Percentiles rank a stretch among this genome's conserved stretches.
Evolutionary conservation across 2,329 filamentous ascomycete genomes (phyloP).

Genomic region (Chaetomiaceae sp.): DNA sequence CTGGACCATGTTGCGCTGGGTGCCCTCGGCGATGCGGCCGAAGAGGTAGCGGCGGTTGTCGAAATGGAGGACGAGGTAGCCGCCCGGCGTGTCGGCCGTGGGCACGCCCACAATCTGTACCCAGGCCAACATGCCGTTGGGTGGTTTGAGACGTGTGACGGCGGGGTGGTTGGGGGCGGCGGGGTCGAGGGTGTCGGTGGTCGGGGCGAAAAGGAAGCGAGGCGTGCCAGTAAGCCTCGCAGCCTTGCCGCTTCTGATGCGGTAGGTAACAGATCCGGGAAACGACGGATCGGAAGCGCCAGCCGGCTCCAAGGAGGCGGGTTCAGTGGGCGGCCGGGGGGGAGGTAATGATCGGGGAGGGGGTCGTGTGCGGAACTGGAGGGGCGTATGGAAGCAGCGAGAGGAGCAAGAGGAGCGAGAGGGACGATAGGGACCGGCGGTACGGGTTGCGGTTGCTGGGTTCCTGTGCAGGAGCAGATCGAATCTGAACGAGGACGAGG

Average conservation of each 20-base stretch:
- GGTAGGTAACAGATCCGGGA: background rate
- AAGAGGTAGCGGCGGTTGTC: conserved; percentile 80
- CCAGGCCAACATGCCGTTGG: conserved; percentile 59
- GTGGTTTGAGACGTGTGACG: background rate
- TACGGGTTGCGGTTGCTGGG: too few relatives aligned
- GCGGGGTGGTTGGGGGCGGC: background rate
- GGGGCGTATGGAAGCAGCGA: too few relatives aligned
- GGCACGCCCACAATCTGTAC: conserved; percentile 76
- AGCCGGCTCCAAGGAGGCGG: too few relatives aligned
- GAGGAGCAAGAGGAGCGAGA: too few relatives aligned
- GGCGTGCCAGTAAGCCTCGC: background rate
- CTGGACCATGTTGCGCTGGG: conserved; percentile 70
- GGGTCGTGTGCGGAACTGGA: too few relatives aligned
- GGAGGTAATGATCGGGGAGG: too few relatives aligned
- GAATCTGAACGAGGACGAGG: too few relatives aligned
- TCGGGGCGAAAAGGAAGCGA: conserved; percentile 5
- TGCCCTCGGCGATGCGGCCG: conserved; percentile 76
- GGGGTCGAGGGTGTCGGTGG: background rate
- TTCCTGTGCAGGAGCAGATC: too few relatives aligned
- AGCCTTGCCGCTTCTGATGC: background rate
- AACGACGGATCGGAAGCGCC: too few relatives aligned
- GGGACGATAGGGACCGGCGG: too few relatives aligned
- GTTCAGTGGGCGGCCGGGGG: too few relatives aligned
- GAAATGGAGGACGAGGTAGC: conserved; percentile 71
- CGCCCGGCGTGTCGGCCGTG: conserved; percentile 82